Evolutionary conservation across 1,139 yeast genomes (phyloP), one percentile per base, ranked within the genome.

Genomic region (Yamadazyma triangularis): DNA sequence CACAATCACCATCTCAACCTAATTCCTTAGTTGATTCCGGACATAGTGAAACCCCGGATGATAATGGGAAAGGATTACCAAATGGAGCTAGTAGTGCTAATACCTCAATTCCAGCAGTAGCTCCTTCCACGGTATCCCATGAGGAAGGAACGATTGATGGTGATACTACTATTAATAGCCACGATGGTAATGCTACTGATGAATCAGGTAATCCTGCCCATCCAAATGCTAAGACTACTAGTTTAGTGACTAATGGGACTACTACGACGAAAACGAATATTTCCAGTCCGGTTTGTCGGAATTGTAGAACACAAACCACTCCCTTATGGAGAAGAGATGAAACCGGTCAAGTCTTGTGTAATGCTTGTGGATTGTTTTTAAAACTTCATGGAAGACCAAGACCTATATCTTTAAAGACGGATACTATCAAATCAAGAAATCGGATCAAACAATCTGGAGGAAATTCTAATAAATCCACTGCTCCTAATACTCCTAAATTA

Each of bases 321-420:
- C 97, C 97, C 1, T 64, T 89, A 16, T 89, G 97, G 97, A 72
- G 97, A 56, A 70, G 96, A 45, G 95, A 88, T 56, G 96, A 88
- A 51, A 76, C 84, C 12, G 97, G 97, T 11, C 93, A 86, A 44
- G 95, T 87, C 11, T 70, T 89, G 31, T 89, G 97, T 56, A 89
- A 89, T 60, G 97, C 97, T 4, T 89, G 96, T 62, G 97, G 97
- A 0, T 67, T 89, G 32, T 89, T 89, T 50, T 64, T 89, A 40
- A 89, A 89, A 58, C 70, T 89, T 25, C 97, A 89, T 51, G 96
- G 96, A 15, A 73, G 95, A 33, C 86, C 96, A 20, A 71, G 97
- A 47, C 96, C 97, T 4, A 87, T 87, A 35, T 80, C 91, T 20
- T 64, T 89, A 47, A 89, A 89, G 53, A 87, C 95, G 5, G 95